Base-by-base conservation (phyloP, 192 early-diverging fungal genomes). In the Coemansia asiatica region DNA sequence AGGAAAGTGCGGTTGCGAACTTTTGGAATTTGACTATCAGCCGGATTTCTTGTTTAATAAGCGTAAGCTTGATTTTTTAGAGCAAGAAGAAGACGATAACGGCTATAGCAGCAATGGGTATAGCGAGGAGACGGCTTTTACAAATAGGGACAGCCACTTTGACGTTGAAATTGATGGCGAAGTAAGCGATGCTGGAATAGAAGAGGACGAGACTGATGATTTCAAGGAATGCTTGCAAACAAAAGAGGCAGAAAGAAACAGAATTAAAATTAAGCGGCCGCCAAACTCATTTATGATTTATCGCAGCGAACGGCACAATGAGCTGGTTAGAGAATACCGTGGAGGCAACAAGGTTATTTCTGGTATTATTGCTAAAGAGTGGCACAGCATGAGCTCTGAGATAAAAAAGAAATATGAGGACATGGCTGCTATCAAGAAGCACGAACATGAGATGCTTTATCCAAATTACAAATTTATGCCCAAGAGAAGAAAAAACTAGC, bases 261-360 rank as follows among this genome's bases (percentile, higher is more conserved):
- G 62, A 31, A 81, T 81, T 26, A 75, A 67, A 31, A 81, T 81
- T 57, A 81, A 81, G 64, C 62, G 79, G 6, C 79, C 79, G 47
- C 79, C 79, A 19, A 81, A 81, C 51, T 69, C 79, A 54, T 81
- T 81, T 61, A 81, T 81, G 67, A 69, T 81, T 21, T 81, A 76
- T 40, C 69, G 79, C 23, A 75, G 79, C 57, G 49, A 67, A 21
- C 79, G 70, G 6, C 79, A 81, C 53, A 81, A 67, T 21, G 79
- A 81, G 57, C 40, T 75, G 21, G 79, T 81, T 15, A 81, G 69
- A 36, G 54, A 64, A 31, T 73, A 73, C 58, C 61, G 63, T 25
- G 79, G 79, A 31, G 79, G 79, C 26, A 81, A 81, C 64, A 81
- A 76, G 49, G 79, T 81, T 21, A 66, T 81, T 8, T 81, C 79